phyloP scores from a whole-genome alignment of 352 stramenopile species.

The Phytopythium mirpurense region DNA sequence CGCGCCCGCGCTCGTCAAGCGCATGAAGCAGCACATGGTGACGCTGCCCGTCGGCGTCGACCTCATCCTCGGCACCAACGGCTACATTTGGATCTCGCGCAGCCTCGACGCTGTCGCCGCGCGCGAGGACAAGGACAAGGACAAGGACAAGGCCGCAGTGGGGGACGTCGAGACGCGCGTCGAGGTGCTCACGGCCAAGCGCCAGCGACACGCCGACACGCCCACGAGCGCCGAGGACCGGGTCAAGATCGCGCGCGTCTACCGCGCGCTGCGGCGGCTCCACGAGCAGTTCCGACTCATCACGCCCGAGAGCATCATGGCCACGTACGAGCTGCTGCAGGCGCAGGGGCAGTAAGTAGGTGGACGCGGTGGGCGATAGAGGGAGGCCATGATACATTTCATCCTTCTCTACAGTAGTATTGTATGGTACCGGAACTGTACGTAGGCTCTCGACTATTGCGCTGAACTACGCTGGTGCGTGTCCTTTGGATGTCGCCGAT shows the following conservation, averaged over 20 bases:
- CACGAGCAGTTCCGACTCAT: slow-evolving; percentile 88
- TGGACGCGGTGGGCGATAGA: too few species aligned
- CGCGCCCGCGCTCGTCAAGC: slow-evolving; percentile 85
- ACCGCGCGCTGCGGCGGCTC: slow-evolving; percentile 86
- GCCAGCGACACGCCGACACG: slow-evolving; percentile 82
- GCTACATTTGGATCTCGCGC: slow-evolving; percentile 94
- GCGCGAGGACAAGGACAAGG: slow-evolving; percentile 27
- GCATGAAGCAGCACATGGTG: slow-evolving; percentile 94
- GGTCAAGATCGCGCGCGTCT: slow-evolving; percentile 79
- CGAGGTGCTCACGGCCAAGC: slow-evolving; percentile 90
- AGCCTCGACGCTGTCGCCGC: slow-evolving; percentile 57
- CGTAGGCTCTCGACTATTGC: too few species aligned
- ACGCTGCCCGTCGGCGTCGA: slow-evolving; percentile 81
- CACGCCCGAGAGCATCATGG: slow-evolving; percentile 90
- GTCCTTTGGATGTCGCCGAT: too few species aligned
- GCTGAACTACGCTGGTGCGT: too few species aligned
- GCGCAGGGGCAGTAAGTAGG: slow-evolving; percentile 15
- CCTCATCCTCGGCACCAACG: slow-evolving; percentile 94
- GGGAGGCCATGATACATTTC: too few species aligned
- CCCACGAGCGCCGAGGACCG: slow-evolving; percentile 75
- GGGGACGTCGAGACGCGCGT: slow-evolving; percentile 65
- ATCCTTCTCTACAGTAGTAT: too few species aligned
- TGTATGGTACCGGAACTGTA: too few species aligned
- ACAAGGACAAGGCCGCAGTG: slow-evolving; percentile 6
- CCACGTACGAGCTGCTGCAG: slow-evolving; percentile 64